Conservation (phyloP, 306 rosid genomes). For the Trifolium repens region DNA sequence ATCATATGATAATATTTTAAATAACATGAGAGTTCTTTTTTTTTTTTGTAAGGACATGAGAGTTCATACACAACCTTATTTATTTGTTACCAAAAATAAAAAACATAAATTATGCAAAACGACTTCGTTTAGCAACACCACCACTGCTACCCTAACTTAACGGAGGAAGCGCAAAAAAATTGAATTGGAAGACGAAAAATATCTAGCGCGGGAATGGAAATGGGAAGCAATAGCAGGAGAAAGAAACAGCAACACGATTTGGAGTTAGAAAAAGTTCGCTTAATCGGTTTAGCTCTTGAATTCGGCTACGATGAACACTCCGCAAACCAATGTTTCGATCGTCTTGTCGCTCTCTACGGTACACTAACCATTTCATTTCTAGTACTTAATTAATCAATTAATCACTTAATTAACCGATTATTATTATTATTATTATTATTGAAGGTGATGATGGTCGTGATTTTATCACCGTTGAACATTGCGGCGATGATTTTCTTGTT, state of each 20-base stretch:
- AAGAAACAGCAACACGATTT: slow-evolving; percentile 33
- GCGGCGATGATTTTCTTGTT: slow-evolving; percentile 89
- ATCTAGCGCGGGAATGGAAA: slow-evolving; percentile 52
- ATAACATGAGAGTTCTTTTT: no score
- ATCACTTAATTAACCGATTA: neutral
- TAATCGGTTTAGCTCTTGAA: slow-evolving; percentile 80
- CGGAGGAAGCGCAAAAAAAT: slow-evolving; percentile 17
- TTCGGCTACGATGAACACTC: slow-evolving; percentile 77
- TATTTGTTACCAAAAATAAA: no score
- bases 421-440: neutral
- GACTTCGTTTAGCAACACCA: neutral
- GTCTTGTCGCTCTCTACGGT: slow-evolving; percentile 81
- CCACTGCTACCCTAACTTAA: neutral
- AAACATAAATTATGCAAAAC: neutral
- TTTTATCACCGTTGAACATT: slow-evolving; percentile 84
- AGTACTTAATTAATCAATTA: neutral
- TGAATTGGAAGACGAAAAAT: slow-evolving; percentile 19
- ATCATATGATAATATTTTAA: no score
- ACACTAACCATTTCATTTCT: neutral
- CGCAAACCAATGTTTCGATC: slow-evolving; percentile 69
- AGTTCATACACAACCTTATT: no score
- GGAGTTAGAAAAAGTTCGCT: slow-evolving; percentile 73
- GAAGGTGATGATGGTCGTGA: slow-evolving; percentile 83
- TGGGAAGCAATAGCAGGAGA: slow-evolving; percentile 39
- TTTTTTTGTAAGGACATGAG: no score